Percentiles rank a stretch among this genome's conserved stretches.
These are phyloP conservation scores for Leccinum boreale DNA, from an alignment of 768 basidiomycete species.

Conservation along the genomic window DNA sequence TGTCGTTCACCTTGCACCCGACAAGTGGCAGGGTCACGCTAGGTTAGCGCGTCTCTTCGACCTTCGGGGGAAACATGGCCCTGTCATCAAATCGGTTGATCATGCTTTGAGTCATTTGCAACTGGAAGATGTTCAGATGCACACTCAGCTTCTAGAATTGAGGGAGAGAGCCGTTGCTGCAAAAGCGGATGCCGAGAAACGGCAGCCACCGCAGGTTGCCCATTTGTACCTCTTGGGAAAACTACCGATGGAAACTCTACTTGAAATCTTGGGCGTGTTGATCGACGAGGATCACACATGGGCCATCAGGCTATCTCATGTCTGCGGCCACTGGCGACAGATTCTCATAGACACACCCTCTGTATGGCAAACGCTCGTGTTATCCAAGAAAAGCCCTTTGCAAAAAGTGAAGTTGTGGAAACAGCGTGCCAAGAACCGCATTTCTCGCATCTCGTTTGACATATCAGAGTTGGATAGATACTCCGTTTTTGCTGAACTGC, in stretches of 20 bases:
- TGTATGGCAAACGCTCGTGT: conserved; percentile 60
- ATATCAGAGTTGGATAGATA: conserved; percentile 15
- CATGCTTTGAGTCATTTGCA: conserved; percentile 53
- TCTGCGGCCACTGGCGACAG: conserved; percentile 63
- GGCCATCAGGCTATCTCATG: conserved; percentile 49
- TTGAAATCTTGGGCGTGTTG: conserved; percentile 48
- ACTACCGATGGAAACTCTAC: conserved; percentile 67
- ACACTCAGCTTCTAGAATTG: conserved; percentile 42
- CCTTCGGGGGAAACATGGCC: conserved; percentile 44
- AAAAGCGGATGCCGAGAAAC: conserved; percentile 17
- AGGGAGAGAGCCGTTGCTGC: conserved; percentile 36
- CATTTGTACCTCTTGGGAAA: conserved; percentile 49
- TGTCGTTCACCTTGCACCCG: conserved; percentile 66
- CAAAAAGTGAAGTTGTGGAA: conserved; percentile 59
- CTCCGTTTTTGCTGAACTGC: conserved; percentile 17
- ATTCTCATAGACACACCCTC: conserved; percentile 47
- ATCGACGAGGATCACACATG: conserved; percentile 40
- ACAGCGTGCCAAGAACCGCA: conserved; percentile 47
- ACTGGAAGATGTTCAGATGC: conserved; percentile 42
- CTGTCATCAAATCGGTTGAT: conserved; percentile 56
- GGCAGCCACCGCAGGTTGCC: conserved; percentile 22
- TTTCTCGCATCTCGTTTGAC: conserved; percentile 32
- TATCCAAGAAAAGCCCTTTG: conserved; percentile 45
- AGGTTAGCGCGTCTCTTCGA: conserved; percentile 70
- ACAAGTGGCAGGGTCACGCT: conserved; percentile 73